Base-by-base conservation (phyloP, 352 stramenopile genomes). In the Phytophthora syringae region DNA sequence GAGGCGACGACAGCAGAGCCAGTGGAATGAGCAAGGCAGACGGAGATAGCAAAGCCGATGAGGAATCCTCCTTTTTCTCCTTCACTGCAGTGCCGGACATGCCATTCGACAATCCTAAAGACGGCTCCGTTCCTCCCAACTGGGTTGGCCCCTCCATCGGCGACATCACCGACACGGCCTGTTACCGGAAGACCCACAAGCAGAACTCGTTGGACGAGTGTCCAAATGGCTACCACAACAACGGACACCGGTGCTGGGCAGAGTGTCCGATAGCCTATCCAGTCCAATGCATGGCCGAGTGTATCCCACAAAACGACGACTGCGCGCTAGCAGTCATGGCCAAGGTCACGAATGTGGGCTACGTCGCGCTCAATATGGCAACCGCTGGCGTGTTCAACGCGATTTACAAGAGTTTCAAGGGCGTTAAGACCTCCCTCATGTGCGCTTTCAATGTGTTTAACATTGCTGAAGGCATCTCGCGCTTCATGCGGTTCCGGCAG, bases 201-300 rank as follows among this genome's bases (percentile, higher is more conserved):
- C 58, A 44, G 25, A 77, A 74, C 30, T 62, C 60, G 1, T 0
- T 39, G 5, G 67, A 68, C 30, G 44, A 45, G 0, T 90, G 81
- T 47, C 65, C 77, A 1, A 53, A 59, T 7, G 76, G 79, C 2
- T 90, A 88, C 66, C 56, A 76, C 37, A 67, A 60, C 22, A 84
- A 72, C 2, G 51, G 80, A 30, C 67, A 67, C 15, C 76, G 60
- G 0, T 93, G 85, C 60, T 93, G 82, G 85, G 74, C 83, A 0
- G 70, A 91, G 52, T 94, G 86, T 37, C 86, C 86, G 0, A 57
- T 92, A 9, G 70, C 89, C 34, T 94, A 90, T 70, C 86, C 86
- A 0, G 82, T 94, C 18, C 60, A 88, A 56, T 94, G 85, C 44
- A 66, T 81, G 48, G 75, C 80, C 39, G 80, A 94, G 49, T 92